Evolutionary conservation across 176 grass and related monocot genomes (phyloP).

Genomic region (Cocos nucifera): DNA sequence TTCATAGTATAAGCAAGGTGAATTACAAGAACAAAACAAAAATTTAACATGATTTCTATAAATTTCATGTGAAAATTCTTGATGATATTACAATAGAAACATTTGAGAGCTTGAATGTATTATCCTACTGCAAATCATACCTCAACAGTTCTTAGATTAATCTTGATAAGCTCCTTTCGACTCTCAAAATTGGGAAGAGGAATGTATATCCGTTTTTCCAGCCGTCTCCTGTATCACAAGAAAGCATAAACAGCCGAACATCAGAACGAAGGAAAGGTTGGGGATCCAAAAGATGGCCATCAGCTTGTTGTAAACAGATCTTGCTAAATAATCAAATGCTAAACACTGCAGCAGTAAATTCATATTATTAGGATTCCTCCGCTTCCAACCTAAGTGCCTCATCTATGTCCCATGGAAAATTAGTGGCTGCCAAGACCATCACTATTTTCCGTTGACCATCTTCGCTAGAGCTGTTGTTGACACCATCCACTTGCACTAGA

Average conservation of each 20-base stretch:
- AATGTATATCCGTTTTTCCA: slow-evolving; percentile 98
- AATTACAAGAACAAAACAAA: no score
- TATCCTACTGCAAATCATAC: slow-evolving; percentile 30
- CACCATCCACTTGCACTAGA: slow-evolving; percentile 94
- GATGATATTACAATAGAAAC: no score
- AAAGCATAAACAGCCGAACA: slow-evolving; percentile 15
- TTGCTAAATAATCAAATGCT: no score
- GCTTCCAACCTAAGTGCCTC: slow-evolving; percentile 71
- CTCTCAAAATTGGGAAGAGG: slow-evolving; percentile 96
- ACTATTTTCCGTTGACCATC: slow-evolving; percentile 91
- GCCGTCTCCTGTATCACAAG: slow-evolving; percentile 60
- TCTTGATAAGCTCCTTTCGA: slow-evolving; percentile 92
- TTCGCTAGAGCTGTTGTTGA: slow-evolving; percentile 80
- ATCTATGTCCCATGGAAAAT: slow-evolving; percentile 99
- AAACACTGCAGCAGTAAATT: no score
- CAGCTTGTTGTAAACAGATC: no score
- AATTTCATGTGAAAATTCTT: no score
- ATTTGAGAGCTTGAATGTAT: no score
- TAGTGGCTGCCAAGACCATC: slow-evolving; percentile 93
- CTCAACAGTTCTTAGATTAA: slow-evolving; percentile 95
- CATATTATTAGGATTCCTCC: no score
- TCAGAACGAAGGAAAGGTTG: neutral
- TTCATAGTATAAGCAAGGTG: neutral
- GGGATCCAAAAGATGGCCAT: no score
- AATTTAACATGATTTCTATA: no score